Base-by-base conservation (phyloP, 106 monocot genomes). In the Agapanthus africanus region DNA sequence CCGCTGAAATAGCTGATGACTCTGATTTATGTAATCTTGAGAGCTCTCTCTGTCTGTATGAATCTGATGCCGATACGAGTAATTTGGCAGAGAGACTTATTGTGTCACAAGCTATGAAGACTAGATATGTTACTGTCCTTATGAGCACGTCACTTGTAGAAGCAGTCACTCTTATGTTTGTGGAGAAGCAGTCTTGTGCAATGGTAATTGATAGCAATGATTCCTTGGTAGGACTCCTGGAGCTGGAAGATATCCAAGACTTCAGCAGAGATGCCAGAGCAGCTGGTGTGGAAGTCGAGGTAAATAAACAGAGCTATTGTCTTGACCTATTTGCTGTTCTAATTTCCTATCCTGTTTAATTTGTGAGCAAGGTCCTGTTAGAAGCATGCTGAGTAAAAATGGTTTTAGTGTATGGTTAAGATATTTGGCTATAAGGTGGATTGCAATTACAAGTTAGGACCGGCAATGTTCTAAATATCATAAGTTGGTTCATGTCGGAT, bases 81-180 rank as follows among this genome's bases (percentile, higher is more conserved):
- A 49, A 57, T 44, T 61, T 79, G 33, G 80, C 68, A 18, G 74
- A 80, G 60, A 81, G 46, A 56, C 65, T 95, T 51, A 81, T 56
- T 72, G 86, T 95, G 74, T 69, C 83, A 68, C 76, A 91, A 65
- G 95, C 91, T 66, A 95, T 95, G 91, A 77, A 65, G 65, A 82
- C 75, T n/a, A 88, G 57, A 67, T 95, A 78, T 70, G 33, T 80
- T 44, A 77, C 91, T 40, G 71, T 87, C 40, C 60, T 59, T 26
- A 72, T 80, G 85, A 77, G 46, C 39, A 82, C 79, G 40, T 68
- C 77, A 63, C 19, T 86, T 31, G 57, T 59, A 22, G 85, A 88
- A 73, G 85, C 76, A 26, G 70, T 86, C 36, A 64, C 71, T 59
- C 67, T 85, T 40, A 95, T 91, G 95, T 72, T 79, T 51, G 34